Evolutionary conservation across 83 land plant genomes (phyloP).

Genomic region (Picea mariana): DNA sequence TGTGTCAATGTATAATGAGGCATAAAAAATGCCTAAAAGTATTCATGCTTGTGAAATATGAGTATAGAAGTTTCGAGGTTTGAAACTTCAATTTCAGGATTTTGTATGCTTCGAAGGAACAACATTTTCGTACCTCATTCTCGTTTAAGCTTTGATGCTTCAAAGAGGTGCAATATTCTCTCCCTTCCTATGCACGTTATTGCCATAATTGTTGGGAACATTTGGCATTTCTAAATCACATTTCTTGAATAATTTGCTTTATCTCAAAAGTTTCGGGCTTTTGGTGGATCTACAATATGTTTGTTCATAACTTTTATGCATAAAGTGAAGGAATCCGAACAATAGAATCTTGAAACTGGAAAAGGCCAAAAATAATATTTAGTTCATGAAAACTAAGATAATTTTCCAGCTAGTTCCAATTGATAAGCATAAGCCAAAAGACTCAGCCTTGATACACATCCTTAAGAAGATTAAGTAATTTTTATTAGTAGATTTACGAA

Average conservation of each 20-base stretch:
- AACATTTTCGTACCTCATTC: not conserved
- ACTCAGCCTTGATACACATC: not conserved
- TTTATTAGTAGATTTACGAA: not conserved
- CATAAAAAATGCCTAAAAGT: not conserved
- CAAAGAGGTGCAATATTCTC: not conserved
- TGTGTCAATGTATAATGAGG: not conserved
- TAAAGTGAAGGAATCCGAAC: not conserved
- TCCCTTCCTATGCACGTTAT: not conserved
- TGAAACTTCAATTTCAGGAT: not conserved
- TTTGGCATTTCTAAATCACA: not conserved
- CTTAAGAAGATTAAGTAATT: not conserved
- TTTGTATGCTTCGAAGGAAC: not conserved
- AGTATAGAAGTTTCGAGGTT: not conserved
- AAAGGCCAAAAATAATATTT: not conserved
- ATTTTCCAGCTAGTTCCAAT: not conserved
- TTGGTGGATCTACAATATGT: slow-evolving; percentile 1
- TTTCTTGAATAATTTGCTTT: slow-evolving; percentile 1
- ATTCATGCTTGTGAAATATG: not conserved
- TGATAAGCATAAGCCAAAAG: not conserved
- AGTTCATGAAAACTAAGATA: not conserved
- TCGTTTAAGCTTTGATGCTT: not conserved
- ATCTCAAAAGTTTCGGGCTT: not conserved
- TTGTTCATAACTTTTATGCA: not conserved
- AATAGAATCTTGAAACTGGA: not conserved
- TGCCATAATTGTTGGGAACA: not conserved